Evolutionary conservation across 176 grass and related monocot genomes (phyloP).

Genomic region (Triticum timopheevii): DNA sequence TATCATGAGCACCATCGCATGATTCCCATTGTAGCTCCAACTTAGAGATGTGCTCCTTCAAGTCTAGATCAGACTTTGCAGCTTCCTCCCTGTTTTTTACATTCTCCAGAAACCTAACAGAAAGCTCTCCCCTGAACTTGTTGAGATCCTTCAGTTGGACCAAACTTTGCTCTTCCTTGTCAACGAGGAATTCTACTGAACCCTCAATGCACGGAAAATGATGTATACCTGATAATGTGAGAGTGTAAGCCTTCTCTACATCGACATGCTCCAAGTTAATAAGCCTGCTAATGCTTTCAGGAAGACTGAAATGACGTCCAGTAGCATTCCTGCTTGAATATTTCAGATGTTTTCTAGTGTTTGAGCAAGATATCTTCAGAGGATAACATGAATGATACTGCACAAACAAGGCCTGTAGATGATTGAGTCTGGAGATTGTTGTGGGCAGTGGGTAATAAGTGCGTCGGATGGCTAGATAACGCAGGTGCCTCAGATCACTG

Average conservation of each 20-base stretch:
- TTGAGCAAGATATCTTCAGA: background rate
- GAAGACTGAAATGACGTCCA: constrained; percentile 15
- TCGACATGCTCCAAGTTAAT: constrained; percentile 23
- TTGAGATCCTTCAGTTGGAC: constrained; percentile 19
- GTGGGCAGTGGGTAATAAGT: constrained; percentile 15
- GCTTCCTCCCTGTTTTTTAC: background rate
- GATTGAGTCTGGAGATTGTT: constrained; percentile 17
- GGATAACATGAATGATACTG: constrained; percentile 33
- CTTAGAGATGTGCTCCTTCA: constrained; percentile 22
- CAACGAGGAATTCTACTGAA: constrained; percentile 32
- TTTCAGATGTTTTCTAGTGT: background rate
- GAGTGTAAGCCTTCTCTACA: constrained; percentile 23
- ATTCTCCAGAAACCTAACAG: constrained; percentile 23
- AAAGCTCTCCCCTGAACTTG: constrained; percentile 1
- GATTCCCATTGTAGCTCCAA: constrained; percentile 21
- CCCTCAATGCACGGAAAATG: constrained; percentile 2
- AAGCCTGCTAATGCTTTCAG: constrained; percentile 10
- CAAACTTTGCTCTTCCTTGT: constrained; percentile 9
- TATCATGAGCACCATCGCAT: background rate
- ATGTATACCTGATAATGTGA: background rate
- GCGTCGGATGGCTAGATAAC: constrained; percentile 20
- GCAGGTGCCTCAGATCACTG: constrained; percentile 19
- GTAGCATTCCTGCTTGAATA: background rate
- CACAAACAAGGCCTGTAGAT: constrained; percentile 34
- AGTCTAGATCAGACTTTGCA: constrained; percentile 1